Evolutionary conservation across 805 yeast genomes (phyloP).

Genomic region (Saturnispora diversa): DNA sequence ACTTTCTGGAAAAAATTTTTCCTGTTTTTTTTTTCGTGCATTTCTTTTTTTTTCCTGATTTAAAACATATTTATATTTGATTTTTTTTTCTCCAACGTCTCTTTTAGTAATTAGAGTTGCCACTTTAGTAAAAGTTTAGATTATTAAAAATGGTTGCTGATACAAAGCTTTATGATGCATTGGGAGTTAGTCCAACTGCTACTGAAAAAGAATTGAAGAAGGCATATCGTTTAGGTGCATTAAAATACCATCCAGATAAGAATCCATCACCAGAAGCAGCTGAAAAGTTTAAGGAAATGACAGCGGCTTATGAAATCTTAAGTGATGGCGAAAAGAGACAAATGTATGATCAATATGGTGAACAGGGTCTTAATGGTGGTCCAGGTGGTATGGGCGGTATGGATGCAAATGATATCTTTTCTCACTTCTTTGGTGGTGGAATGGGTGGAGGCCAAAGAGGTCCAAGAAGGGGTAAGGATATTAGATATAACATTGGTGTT

Average conservation of each 20-base stretch:
- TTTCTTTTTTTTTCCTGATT: too few species aligned
- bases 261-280: constrained; percentile 84
- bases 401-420: constrained; percentile 45
- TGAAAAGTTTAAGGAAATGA: constrained; percentile 87
- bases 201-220: constrained; percentile 66
- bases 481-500: constrained; percentile 78
- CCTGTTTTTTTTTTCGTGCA: too few species aligned
- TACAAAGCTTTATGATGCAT: constrained; percentile 63
- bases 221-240: constrained; percentile 74
- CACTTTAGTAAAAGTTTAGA: not conserved
- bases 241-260: constrained; percentile 79
- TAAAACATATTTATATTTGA: too few species aligned
- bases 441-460: constrained; percentile 62
- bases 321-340: constrained; percentile 85
- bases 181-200: constrained; percentile 67
- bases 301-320: constrained; percentile 81
- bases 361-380: constrained; percentile 81
- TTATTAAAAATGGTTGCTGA: constrained; percentile 60
- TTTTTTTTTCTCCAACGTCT: too few species aligned
- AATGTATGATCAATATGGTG: constrained; percentile 82
- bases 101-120: not conserved
- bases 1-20: constrained; percentile 1
- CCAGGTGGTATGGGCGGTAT: constrained; percentile 50
- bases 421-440: constrained; percentile 50
- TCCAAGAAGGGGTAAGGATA: constrained; percentile 84